These are phyloP conservation scores for Podaxis sp. DNA, from an alignment of 768 basidiomycete genomes.

Conservation along the genomic window DNA sequence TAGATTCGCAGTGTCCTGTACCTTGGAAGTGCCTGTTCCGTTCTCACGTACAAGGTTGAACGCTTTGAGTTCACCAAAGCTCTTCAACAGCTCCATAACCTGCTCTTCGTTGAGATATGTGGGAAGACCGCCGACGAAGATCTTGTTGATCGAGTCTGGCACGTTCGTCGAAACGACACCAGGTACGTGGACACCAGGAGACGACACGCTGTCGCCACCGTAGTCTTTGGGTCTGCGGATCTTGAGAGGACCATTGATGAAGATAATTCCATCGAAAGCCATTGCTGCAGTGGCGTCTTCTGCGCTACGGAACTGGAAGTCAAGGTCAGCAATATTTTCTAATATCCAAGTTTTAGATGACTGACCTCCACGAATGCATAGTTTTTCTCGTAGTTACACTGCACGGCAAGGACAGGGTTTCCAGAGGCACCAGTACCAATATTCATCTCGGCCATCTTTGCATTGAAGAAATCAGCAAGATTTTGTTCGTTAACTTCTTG, in stretches of 20 bases:
- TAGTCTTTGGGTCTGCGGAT: slow-evolving; percentile 98
- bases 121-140: slow-evolving; percentile 96
- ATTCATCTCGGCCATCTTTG: slow-evolving; percentile 91
- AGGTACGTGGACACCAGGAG: slow-evolving; percentile 79
- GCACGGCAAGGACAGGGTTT: slow-evolving; percentile 89
- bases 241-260: slow-evolving; percentile 93
- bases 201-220: slow-evolving; percentile 69
- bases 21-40: slow-evolving; percentile 86
- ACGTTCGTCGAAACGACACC: slow-evolving; percentile 97
- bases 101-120: slow-evolving; percentile 97
- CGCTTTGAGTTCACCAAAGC: slow-evolving; percentile 95
- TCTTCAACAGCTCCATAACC: slow-evolving; percentile 96
- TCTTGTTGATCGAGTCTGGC: slow-evolving; percentile 96
- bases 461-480: slow-evolving; percentile 91
- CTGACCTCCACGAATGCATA: slow-evolving; percentile 96
- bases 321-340: slow-evolving; percentile 15
- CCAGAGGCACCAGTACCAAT: slow-evolving; percentile 83
- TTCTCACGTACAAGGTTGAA: slow-evolving; percentile 98
- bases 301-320: slow-evolving; percentile 88
- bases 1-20: slow-evolving; percentile 26
- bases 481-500: slow-evolving; percentile 93
- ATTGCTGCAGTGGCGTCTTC: slow-evolving; percentile 97
- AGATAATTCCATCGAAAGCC: slow-evolving; percentile 97
- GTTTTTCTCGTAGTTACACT: slow-evolving; percentile 98
- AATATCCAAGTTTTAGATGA: background rate